Base-by-base conservation (phyloP, 257 asterid species). In the Hygrophila difformis region DNA sequence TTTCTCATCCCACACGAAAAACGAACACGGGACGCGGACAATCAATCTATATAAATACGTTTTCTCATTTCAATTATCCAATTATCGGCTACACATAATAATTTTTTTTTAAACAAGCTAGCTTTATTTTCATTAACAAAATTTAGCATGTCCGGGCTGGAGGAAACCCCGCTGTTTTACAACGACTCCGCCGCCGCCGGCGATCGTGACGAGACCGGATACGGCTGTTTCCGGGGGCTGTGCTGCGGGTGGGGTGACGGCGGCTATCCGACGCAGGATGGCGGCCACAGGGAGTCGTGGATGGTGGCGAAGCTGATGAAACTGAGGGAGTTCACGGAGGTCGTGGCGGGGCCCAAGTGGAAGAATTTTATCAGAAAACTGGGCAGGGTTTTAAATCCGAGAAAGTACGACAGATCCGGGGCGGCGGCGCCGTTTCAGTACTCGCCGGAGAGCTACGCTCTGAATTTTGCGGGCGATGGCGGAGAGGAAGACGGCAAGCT, bases 401-500 rank as follows among this genome's bases (percentile, higher is more conserved):
- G 29, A 35, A 72, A 34, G 31, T 18, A 41, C 4, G 33, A 54
- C 8, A 39, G 61, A 22, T 6, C 38, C 28, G 23, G 38, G 23
- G 4, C 1, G 19, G 58, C 57, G 23, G 2, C 1, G 17, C 59
- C 57, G 46, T 52, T 61, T 39, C 77, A 63, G 68, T 86, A 86
- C 38, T 75, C 77, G 54, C 87, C 94, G 33, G 58, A 68, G 23
- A 74, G 81, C 49, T 86, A 86, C 18, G 92, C 87, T 2, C 66
- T 82, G 3, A 86, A 86, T 50, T 86, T 86, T 18, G 75, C 69
- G 34, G 69, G 69, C 23, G 74, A 68, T 12, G 66, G n/a, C 15
- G 55, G 4, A 1, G 69, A 71, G 39, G 85, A 68, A 7, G 76
- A 68, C 38, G 70, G 13, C 11, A 65, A 43, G 17, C 22, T 63